Conservation (phyloP, 2,329 filamentous ascomycete genomes). For the Xylaria sp. region DNA sequence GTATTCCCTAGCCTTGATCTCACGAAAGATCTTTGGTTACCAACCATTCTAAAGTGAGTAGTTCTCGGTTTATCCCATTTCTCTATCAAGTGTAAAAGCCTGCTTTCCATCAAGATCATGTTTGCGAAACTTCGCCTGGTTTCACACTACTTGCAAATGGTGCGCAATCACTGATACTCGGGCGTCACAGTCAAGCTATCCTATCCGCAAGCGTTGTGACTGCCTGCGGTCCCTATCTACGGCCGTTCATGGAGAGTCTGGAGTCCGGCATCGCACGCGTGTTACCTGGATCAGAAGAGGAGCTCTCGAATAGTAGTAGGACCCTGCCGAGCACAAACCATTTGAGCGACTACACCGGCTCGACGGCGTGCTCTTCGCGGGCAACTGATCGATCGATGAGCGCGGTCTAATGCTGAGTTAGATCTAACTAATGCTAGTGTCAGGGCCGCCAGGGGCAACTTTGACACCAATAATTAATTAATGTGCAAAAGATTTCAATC, state of each 20-base stretch:
- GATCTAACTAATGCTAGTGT: constrained; percentile 17
- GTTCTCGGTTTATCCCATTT: too few relatives aligned
- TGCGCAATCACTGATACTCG: background rate
- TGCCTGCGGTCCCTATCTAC: constrained; percentile 37
- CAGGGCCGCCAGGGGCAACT: constrained; percentile 2
- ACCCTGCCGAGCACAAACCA: constrained; percentile 23
- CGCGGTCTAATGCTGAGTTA: constrained; percentile 7
- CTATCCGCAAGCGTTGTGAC: constrained; percentile 35
- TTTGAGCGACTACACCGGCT: constrained; percentile 30
- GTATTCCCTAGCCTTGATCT: constrained; percentile 27
- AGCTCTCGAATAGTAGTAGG: constrained; percentile 25
- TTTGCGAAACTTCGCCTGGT: background rate
- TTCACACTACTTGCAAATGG: background rate
- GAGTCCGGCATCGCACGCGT: constrained; percentile 37
- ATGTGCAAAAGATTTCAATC: background rate
- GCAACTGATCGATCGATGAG: constrained; percentile 25
- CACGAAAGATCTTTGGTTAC: constrained; percentile 32
- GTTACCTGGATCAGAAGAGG: constrained; percentile 33
- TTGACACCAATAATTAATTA: constrained; percentile 3
- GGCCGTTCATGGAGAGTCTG: constrained; percentile 40
- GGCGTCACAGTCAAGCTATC: constrained; percentile 24
- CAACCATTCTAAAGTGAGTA: constrained; percentile 32
- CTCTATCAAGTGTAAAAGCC: background rate
- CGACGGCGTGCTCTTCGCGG: constrained; percentile 30
- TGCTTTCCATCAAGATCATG: background rate